phyloP scores from a whole-genome alignment of 345 rosid genomes.

The Rhizophora apiculata region DNA sequence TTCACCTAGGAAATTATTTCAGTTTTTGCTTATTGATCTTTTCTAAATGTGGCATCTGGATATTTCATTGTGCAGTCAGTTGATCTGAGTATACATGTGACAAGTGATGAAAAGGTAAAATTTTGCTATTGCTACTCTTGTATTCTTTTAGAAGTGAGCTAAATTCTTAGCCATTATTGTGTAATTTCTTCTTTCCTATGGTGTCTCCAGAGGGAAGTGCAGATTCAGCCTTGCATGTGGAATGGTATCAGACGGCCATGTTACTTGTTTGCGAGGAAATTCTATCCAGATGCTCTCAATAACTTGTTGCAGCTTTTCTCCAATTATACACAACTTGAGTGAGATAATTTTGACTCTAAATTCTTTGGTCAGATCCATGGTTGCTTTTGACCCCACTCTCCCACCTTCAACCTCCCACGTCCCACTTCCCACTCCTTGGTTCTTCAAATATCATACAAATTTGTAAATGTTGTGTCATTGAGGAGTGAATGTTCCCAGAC shows the following conservation, averaged over 20 bases:
- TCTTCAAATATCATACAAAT: conserved; percentile 18
- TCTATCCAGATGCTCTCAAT: conserved; percentile 63
- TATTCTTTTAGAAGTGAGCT: background rate
- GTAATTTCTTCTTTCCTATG: background rate
- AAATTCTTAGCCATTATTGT: background rate
- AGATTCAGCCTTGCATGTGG: conserved; percentile 72
- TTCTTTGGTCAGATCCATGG: conserved; percentile 41
- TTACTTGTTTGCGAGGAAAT: conserved; percentile 92
- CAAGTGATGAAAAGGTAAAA: conserved; percentile 79
- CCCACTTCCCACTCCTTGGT: background rate
- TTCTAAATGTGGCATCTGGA: background rate
- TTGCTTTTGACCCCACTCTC: conserved; percentile 22
- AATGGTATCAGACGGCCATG: conserved; percentile 93
- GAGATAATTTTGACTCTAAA: conserved; percentile 41
- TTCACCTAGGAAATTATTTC: no score
- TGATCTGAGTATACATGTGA: conserved; percentile 65
- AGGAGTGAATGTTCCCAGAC: conserved; percentile 21
- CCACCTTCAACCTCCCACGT: background rate
- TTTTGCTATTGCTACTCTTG: background rate
- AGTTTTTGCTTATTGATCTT: background rate
- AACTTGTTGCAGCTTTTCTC: conserved; percentile 70
- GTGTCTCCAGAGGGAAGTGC: conserved; percentile 51
- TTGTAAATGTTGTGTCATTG: conserved; percentile 35
- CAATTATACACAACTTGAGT: conserved; percentile 61
- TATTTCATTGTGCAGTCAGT: conserved; percentile 54